Base-by-base conservation (phyloP, 164 flowering plant species). In the Annona squamosa region DNA sequence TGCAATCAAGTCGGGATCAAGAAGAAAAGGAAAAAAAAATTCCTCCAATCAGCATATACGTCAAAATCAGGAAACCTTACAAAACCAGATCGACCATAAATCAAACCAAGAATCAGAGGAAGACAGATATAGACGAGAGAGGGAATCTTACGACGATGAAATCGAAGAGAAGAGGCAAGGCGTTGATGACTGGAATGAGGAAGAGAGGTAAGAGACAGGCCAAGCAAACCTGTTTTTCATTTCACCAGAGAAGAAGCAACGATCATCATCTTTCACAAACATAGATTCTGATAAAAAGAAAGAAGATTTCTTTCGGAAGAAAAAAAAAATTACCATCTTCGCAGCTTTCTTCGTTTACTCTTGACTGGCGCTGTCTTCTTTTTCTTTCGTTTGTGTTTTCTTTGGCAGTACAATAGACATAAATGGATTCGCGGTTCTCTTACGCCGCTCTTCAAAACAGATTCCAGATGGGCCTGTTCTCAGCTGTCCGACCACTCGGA, bases 151-250 rank as follows among this genome's bases (percentile, higher is more conserved):
- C 93, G 84, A 87, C 73, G 80, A 89, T 69, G 1, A 64, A 62
- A 79, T 86, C 72, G 69, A 89, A 79, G 46, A 89, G 84, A 4
- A 85, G 65, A 0, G 93, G 91, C 77, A 89, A 68, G 9, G 77
- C 2, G 72, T 86, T 89, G 79, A 88, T 72, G 67, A 87, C 71
- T 17, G 91, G 91, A 62, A 89, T 71, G 46, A 89, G 87, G 74
- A 89, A 89, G 48, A 89, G 86, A 52, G 93, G 93, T 57, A 89
- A 72, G 75, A 89, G 65, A 78, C 93, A 89, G 67, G 81, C 82
- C 76, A 88, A 26, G 67, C 93, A 89, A 62, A 89, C 91, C 94
- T 88, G 78, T 69, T 68, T 47, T 0, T 48, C 45, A 0, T 3
- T 10, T 2, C 43, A 7, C 67, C 59, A 52, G 13, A 9, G 13